Base-by-base conservation (phyloP, 495 filamentous ascomycete genomes). In the Lindgomyces ingoldianus region DNA sequence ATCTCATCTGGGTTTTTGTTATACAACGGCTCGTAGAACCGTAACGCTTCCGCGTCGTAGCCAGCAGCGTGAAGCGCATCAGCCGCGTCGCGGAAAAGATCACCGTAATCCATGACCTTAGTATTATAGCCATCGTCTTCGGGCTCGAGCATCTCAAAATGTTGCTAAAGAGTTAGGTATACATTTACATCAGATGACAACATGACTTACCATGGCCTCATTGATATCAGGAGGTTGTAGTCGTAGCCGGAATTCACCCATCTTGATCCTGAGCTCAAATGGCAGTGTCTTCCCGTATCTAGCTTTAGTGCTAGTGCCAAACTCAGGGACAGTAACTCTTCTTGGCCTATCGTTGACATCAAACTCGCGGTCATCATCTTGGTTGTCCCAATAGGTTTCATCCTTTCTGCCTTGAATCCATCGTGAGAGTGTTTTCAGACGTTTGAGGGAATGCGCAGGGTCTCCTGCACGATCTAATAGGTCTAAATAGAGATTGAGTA, bases 321-420 rank as follows among this genome's bases (percentile, higher is more conserved):
- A 89, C 4, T 82, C 82, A 24, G 81, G 76, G 14, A 83, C 77
- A 29, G 85, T 80, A 36, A 78, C 78, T 41, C 85, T 78, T 41
- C 92, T 83, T 29, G 90, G 86, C 1, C 81, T 79, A 76, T 93
- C 84, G 26, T 85, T 82, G 2, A 82, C 66, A 70, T 98, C 94
- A 89, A 91, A 98, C 78, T 98, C 94, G 59, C 92, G 83, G 74
- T 98, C 94, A 71, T 98, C 91, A 6, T 84, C 80, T 64, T 84
- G 81, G n/a, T 81, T 71, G 56, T 96, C 89, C 94, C 94, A 98
- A 69, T 85, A 91, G 12, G 57, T 71, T 70, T 98, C 95, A 16
- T 81, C 78, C 30, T 80, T 77, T 25, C 94, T 86, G 21, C 90
- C 89, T 29, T 95, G 77, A 25, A 96, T 77, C 92, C 93, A 96